Evolutionary conservation across 2,329 filamentous ascomycete genomes (phyloP).

Genomic region (Claviceps sp.): DNA sequence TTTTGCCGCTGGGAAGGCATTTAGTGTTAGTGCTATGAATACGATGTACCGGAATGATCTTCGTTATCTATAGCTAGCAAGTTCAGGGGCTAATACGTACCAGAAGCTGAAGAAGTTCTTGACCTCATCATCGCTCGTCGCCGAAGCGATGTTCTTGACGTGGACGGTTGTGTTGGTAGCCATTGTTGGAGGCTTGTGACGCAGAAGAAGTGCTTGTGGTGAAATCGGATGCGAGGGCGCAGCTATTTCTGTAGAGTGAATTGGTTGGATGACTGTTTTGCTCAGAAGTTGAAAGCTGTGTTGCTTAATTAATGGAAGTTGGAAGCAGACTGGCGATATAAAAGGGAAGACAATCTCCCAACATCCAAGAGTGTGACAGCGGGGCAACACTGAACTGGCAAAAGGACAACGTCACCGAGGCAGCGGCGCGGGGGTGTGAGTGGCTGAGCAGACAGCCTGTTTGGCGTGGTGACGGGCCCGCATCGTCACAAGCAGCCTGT

Average conservation of each 20-base stretch:
- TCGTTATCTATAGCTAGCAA: no score
- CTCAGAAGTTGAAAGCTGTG: no score
- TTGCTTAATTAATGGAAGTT: no score
- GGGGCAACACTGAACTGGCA: not conserved
- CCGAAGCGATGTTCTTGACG: slow-evolving; percentile 75
- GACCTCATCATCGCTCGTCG: slow-evolving; percentile 82
- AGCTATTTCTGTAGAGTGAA: no score
- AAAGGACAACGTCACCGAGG: not conserved
- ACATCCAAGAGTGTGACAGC: not conserved
- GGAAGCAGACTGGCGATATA: no score
- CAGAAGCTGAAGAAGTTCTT: slow-evolving; percentile 96
- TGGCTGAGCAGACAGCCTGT: not conserved
- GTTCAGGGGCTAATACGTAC: slow-evolving; percentile 32
- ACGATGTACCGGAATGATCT: not conserved
- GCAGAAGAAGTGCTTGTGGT: not conserved
- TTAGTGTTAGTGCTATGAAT: not conserved
- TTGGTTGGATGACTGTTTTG: no score
- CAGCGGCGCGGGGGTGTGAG: not conserved
- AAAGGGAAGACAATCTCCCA: no score
- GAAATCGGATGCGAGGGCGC: no score
- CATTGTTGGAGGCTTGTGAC: slow-evolving; percentile 5
- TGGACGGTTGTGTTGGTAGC: slow-evolving; percentile 37
- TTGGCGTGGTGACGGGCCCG: not conserved
- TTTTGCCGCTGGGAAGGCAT: slow-evolving; percentile 61
- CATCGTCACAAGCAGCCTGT: not conserved